Evolutionary conservation across 495 filamentous ascomycete genomes (phyloP), one percentile per base, ranked within the genome.

Genomic region (Hypoxylon cercidicola): DNA sequence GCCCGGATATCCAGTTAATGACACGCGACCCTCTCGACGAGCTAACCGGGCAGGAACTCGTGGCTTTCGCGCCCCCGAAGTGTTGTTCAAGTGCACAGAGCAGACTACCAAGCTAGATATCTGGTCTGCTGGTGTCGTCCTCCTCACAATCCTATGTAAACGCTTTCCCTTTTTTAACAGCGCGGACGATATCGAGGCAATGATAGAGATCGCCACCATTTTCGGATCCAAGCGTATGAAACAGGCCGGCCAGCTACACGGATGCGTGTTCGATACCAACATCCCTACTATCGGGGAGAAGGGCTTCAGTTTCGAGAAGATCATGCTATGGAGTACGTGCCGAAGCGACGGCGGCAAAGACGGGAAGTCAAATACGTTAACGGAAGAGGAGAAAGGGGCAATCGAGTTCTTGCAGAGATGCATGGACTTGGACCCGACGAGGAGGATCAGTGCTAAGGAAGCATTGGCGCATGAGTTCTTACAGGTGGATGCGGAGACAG

Each of bases 121-220:
- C 69, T 99, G 95, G 95, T 97, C 93, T 12, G 93, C 88, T 0
- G 95, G 95, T 18, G 93, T 99, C 7, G 96, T 98, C 58, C 85
- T 99, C 1, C 79, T 99, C 11, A 98, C 95, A 1, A 87, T 99
- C 44, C 83, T 99, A 8, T 90, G 91, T 12, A 88, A 87, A 50
- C 89, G 95, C 6, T 99, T 99, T 66, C 95, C 95, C 39, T 99
- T 99, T 79, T 99, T 99, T 83, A 97, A 99, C 78, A 94, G 90
- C 35, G 89, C 92, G 11, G 95, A 99, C 72, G 95, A 99, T 64
- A 87, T 99, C 48, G 95, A 99, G 69, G 95, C 96, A 23, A 90
- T 97, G 84, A 92, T 99, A 55, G 95, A 99, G 74, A 95, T 99
- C 64, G 89, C 93, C 15, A 95, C 92, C 52, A 96, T 98, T 44